Evolutionary conservation across 2,329 filamentous ascomycete species (phyloP).

Genomic region (Aspergillus fumigatus): DNA sequence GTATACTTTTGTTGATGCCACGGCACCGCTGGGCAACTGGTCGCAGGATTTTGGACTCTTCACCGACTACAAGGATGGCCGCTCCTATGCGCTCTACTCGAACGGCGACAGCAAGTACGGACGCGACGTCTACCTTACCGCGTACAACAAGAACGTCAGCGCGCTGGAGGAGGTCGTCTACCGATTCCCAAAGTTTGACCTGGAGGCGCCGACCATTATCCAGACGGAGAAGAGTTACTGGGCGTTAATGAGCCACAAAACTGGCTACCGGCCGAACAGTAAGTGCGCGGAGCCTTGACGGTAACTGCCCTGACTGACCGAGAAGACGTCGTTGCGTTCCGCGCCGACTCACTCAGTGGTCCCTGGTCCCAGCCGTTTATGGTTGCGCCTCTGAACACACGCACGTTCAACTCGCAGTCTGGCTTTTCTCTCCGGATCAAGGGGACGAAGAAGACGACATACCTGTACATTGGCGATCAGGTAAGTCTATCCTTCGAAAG

Average conservation of each 20-base stretch:
- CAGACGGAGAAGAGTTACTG: conserved; percentile 59
- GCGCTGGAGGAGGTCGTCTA: conserved; percentile 50
- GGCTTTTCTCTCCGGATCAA: conserved; percentile 47
- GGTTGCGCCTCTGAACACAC: conserved; percentile 48
- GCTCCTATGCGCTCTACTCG: conserved; percentile 55
- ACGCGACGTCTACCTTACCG: conserved; percentile 54
- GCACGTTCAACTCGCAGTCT: conserved; percentile 52
- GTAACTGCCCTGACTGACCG: neutral
- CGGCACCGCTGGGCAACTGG: conserved; percentile 57
- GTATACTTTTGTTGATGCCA: conserved; percentile 52
- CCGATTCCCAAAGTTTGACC: conserved; percentile 56
- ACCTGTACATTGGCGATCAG: conserved; percentile 48
- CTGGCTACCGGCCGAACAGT: conserved; percentile 59
- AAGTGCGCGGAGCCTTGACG: neutral
- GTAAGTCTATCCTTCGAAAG: neutral
- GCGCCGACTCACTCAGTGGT: conserved; percentile 47
- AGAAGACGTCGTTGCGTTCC: conserved; percentile 52
- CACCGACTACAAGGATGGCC: conserved; percentile 55
- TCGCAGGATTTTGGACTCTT: conserved; percentile 60
- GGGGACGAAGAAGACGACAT: conserved; percentile 47
- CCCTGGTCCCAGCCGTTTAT: conserved; percentile 54
- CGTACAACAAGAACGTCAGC: conserved; percentile 51
- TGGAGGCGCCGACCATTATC: conserved; percentile 57
- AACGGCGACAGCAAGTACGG: conserved; percentile 54
- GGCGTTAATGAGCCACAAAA: conserved; percentile 60